Evolutionary conservation across 306 rosid species (phyloP), one percentile per base, ranked within the genome.

Genomic region (Abrus pulchellus): DNA sequence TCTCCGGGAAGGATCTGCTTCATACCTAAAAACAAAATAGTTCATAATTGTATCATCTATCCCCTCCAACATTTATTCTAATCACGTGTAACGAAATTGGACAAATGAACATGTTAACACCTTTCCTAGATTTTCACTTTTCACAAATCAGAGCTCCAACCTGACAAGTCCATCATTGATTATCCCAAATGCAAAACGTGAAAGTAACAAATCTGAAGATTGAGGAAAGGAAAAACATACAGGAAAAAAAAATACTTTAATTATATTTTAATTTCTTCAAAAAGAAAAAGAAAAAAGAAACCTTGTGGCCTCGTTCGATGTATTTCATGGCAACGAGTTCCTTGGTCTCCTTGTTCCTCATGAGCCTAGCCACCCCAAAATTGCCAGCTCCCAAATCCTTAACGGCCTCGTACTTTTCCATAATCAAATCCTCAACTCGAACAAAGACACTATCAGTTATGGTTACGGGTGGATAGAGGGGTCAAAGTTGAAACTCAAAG

Each of bases 251-350:
- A 75, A 71, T 2, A 73, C 3, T 20, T 45, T 3, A 53, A 77
- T 56, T 56, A 54, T 10, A 33, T 38, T 11, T 20, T 20, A 20
- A 20, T 33, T 10, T 32, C 11, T 32, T 29, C 2, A 9, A 28
- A 63, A 30, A 9, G 33, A n/a, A 1, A 12, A 7, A 40, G 3
- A 36, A 41, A 13, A 9, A 71, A 34, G 6, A 7, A 83, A 90
- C 94, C 94, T 87, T 91, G 30, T 8, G 84, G 61, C 95, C 95
- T 61, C 95, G 91, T 61, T 91, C 95, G 81, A 91, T 91, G 86
- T 89, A 91, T 86, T 91, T 91, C 95, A 89, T 87, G 79, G 95
- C 95, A 59, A 91, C 95, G 43, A 91, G 95, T 74, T 89, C 95
- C 87, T 89, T 89, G 67, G 93, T 91, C 55, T 91, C 95, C 85